A percentile compares a stretch with the other conserved stretches of the same genome.
phyloP scores from a whole-genome alignment of 306 rosid genomes.

The Medicago truncatula region MtrunA17r5.0-ANR NC_053044.1:57876001-57876500 shows the following conservation, averaged over 20 bases:
- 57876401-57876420: conserved; percentile 80
- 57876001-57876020: neutral
- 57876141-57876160: conserved; percentile 69
- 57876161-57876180: neutral
- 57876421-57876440: conserved; percentile 16
- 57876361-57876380: conserved; percentile 92
- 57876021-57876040: neutral
- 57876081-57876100: conserved; percentile 71
- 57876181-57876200: neutral
- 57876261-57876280: no score
- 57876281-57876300: no score
- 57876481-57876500: conserved; percentile 67
- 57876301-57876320: neutral
- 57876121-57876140: conserved; percentile 94
- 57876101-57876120: conserved; percentile 87
- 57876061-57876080: conserved; percentile 57
- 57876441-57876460: neutral
- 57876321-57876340: neutral
- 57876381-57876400: conserved; percentile 82
- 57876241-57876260: no score
- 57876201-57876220: no score
- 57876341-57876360: conserved; percentile 83
- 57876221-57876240: no score
- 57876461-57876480: neutral
- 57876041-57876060: conserved; percentile 49